Evolutionary conservation across 1,284 basidiomycete genomes (phyloP), one percentile per base, ranked within the genome.

Genomic region (Fomitopsis schrenkii): DNA sequence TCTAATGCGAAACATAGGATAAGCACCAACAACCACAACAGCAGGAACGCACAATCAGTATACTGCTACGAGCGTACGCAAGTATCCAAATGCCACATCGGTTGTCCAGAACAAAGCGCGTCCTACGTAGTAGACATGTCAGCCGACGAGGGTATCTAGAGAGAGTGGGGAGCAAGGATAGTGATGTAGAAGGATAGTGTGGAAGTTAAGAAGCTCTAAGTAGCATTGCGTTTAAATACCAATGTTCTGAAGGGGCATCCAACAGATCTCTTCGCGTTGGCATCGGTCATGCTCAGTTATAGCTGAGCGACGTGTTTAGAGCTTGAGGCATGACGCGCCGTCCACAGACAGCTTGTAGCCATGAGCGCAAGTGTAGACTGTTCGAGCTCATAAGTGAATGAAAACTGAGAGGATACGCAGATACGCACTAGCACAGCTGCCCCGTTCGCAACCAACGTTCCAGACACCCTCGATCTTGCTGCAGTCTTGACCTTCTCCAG

Each of bases 401-500:
- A 66, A 45, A 12, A 46, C 26, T 42, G 58, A 30, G 54, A 46
- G 44, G 53, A 15, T 10, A 44, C 42, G n/a, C 59, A 55, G 56
- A 22, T 12, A 76, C 84, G 66, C 65, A 88, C 87, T 82, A 57
- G 75, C 71, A 75, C 88, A 90, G 62, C 70, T 68, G 50, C 86
- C 85, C 59, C 72, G 69, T 57, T 84, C 80, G 73, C 92, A 94
- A 17, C 83, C 86, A 60, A 91, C 88, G 63, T 86, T 86, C 78
- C 83, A 81, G 26, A 81, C 84, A 65, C 86, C 81, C 44, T 76
- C 66, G 64, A 94, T 90, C 38, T 79, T 72, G 36, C 84, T 86
- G 76, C 91, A 94, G 73, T 94, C 88, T 68, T 83, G 76, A 36
- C 91, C 91, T 57, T 80, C 72, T 38, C 86, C 85, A 33, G 79